Evolutionary conservation across 805 yeast genomes (phyloP), one percentile per base, ranked within the genome.

Genomic region (Lachancea waltii): DNA sequence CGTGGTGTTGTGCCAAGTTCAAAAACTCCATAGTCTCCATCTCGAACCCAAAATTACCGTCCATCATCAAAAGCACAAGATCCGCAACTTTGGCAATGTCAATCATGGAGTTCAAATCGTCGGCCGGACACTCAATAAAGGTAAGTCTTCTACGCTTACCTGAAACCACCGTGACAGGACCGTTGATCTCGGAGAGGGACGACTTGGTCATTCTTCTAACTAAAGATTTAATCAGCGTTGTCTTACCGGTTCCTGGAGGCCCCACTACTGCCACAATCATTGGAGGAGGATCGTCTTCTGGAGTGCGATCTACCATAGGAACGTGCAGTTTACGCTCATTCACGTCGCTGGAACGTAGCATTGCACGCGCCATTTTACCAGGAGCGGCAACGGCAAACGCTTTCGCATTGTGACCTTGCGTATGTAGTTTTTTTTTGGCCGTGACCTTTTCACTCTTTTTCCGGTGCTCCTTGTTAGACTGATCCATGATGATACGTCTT

Each of bases 1-100:
- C 99, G 62, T 92, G 98, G 56, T 90, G 97, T 52, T 92, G 95
- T 3, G 96, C 94, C 48, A 92, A 75, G 55, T 92, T 94, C 46
- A 92, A 70, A 56, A 92, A 92, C 64, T 92, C 99, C 97, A 92
- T 94, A 7, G 98, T 92, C 64, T 92, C 99, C 99, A 92, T 92
- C 68, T 92, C 99, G 43, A 92, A 78, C 6, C 99, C 99, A 59
- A 86, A 92, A 60, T 92, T 92, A 42, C 98, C 97, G 67, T 92
- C 99, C 43, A 92, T 78, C 72, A 92, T 65, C 44, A 92, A 60
- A 34, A 92, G 69, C 7, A 94, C 95, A 45, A 92, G 69, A 62
- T 92, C 99, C 0, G 97, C 95, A 41, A 89, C 79, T 55, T 92
- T 92, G 19, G 97, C 95, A 26, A 92, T 77, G 64, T 92, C 99